A percentile compares a stretch with the other conserved stretches of the same genome.
Conservation (phyloP, 345 rosid species). For the Raphanus sativus region DNA sequence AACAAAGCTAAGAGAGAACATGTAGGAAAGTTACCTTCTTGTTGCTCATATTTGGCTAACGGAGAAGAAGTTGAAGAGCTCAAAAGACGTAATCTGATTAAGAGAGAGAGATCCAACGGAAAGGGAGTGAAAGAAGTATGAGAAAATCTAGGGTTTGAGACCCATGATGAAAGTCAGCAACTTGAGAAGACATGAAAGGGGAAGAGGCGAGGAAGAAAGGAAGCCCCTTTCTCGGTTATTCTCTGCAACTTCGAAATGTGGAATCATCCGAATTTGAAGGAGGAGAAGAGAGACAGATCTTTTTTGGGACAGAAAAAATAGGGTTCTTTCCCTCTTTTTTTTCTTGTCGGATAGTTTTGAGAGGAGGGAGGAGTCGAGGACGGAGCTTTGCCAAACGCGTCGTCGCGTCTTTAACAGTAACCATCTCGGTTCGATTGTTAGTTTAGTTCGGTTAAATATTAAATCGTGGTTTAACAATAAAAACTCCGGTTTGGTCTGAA, state of each 20-base stretch:
- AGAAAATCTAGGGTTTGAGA: conserved; percentile 52
- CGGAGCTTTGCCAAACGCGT: conserved; percentile 34
- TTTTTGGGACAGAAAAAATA: conserved; percentile 19
- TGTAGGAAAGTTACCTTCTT: neutral
- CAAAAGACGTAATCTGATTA: conserved; percentile 28
- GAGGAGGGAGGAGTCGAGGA: conserved; percentile 22
- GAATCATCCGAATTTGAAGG: conserved; percentile 47
- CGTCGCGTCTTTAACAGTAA: conserved; percentile 25
- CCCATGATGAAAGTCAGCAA: conserved; percentile 51
- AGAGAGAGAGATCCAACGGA: conserved; percentile 30
- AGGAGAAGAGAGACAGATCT: conserved; percentile 1
- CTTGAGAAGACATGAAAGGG: conserved; percentile 92
- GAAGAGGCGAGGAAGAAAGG: conserved; percentile 27
- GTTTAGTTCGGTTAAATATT: conserved; percentile 18
- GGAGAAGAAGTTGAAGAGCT: conserved; percentile 26
- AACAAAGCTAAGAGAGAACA: neutral
- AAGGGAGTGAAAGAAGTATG: conserved; percentile 31
- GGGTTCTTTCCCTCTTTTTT: conserved; percentile 35
- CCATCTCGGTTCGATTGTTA: conserved; percentile 24
- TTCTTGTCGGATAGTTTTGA: conserved; percentile 24
- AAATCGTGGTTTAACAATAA: neutral
- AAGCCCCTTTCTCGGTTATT: conserved; percentile 46
- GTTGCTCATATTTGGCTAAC: neutral
- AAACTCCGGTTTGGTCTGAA: neutral
- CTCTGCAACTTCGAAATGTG: too few relatives aligned